Base-by-base conservation (phyloP, 2,329 filamentous ascomycete genomes). In the Septoria linicola region DNA sequence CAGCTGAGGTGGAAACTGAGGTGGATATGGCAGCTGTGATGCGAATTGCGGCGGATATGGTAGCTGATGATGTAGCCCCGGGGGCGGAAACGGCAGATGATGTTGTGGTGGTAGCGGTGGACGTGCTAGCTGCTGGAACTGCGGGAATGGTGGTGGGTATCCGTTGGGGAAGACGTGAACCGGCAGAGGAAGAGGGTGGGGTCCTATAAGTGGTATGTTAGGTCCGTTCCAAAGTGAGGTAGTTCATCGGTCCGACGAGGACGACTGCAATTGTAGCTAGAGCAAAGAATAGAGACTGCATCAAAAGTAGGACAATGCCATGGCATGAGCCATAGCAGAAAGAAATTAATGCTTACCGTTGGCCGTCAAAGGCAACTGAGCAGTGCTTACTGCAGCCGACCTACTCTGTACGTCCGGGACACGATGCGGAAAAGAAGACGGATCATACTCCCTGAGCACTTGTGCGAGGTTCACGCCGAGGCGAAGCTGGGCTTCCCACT, bases 401-500 rank as follows among this genome's bases (percentile, higher is more conserved):
- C 53, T 63, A 59, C 58, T 51, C 46, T 60, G 57, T 16, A 45
- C 48, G 21, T 55, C 50, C 44, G 52, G 53, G 42, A 60, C 23
- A 45, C 41, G 36, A 41, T 40, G 56, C 21, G 62, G 59, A 54
- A 63, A 66, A 53, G 61, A 64, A 54, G 57, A 48, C 42, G 56
- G 58, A 59, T 68, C 64, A 63, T 63, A 66, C 61, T 66, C 61
- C 59, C 61, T 64, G 49, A 68, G 62, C 51, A 62, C 57, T 30
- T 61, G 59, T 20, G 58, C 53, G 21, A 66, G 57, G 42, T 64
- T 51, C 36, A 56, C 53, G 40, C 65, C 63, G 16, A 59, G 55
- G 35, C 60, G 59, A 34, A 65, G 41, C 21, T 62, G 54, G 13
- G 76, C 70, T 57, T 84, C 82, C 82, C 86, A 92, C 62, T 83